phyloP scores from a whole-genome alignment of 2,329 filamentous ascomycete species.

The Atkinsonella hypoxylon region DNA sequence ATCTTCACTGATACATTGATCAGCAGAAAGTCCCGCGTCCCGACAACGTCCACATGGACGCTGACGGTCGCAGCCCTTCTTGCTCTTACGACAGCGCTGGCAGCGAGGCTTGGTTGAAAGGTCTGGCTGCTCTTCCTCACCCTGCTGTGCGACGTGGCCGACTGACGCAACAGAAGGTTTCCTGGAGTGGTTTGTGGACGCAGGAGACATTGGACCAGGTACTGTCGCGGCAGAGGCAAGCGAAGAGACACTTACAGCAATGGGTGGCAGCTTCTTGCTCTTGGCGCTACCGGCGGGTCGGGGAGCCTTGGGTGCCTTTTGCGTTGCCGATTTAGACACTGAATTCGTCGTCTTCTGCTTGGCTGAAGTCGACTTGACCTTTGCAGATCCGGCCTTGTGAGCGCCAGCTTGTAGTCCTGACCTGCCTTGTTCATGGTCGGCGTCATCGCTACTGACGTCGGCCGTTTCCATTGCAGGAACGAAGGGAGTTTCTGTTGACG shows the following conservation, averaged over 20 bases:
- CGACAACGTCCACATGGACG: constrained; percentile 90
- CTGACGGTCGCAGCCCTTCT: constrained; percentile 97
- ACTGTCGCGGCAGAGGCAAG: constrained; percentile 17
- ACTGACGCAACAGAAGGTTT: constrained; percentile 62
- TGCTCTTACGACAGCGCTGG: constrained; percentile 97
- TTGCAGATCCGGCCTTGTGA: constrained; percentile 28
- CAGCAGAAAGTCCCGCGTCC: constrained; percentile 84
- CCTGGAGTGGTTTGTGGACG: constrained; percentile 59
- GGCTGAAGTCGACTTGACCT: constrained; percentile 22
- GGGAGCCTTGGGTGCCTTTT: constrained; percentile 31
- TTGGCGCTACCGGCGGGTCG: constrained; percentile 30
- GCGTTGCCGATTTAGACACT: constrained; percentile 18
- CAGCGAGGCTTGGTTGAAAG: constrained; percentile 92
- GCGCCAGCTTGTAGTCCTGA: constrained; percentile 20
- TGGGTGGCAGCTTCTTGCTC: constrained; percentile 37
- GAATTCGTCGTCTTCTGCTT: constrained; percentile 28
- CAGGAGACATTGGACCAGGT: constrained; percentile 42
- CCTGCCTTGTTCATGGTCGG: constrained; percentile 19
- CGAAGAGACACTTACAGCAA: constrained; percentile 8
- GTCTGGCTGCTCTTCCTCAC: constrained; percentile 82
- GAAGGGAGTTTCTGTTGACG: constrained; percentile 41
- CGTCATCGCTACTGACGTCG: constrained; percentile 23
- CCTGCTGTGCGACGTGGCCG: constrained; percentile 35
- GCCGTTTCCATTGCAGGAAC: constrained; percentile 38
- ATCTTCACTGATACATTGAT: constrained; percentile 94